Base-by-base conservation (phyloP, 1,284 basidiomycete genomes). In the Sparassis latifolia region DNA sequence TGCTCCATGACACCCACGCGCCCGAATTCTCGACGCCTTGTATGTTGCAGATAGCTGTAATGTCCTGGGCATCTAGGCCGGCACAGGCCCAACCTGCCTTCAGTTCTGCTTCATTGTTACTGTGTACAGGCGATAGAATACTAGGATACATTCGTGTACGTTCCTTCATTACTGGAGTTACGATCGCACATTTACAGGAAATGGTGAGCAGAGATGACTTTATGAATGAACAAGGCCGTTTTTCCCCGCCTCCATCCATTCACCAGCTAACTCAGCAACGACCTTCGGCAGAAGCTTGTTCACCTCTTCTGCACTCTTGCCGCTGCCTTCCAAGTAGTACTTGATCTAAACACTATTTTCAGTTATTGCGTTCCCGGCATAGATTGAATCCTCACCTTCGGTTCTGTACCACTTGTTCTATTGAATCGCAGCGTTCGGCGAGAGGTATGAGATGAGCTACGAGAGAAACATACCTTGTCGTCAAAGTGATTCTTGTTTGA, bases 371-470 rank as follows among this genome's bases (percentile, higher is more conserved):
- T 29, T 6, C 5, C 47, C 29, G n/a, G 9, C 7, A 30, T 3
- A 30, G 12, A 5, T 32, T 28, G 4, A 27, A 44, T 28, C 39
- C 61, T 42, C 60, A 85, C 87, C 79, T 92, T 93, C 0, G 90
- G 90, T 60, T 93, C 91, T 5, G 91, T 93, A 9, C 91, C 91
- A 58, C 86, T 89, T 33, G 88, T 92, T 53, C 89, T 88, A 49
- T 9, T 47, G 3, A 28, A 20, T 20, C 20, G 48, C 7, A 37
- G 35, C 20, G 10, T 5, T 3, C 2, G 35, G 35, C 35, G 12
- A 6, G 12, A 37, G 35, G 6, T 37, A n/a, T 9, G 35, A 38
- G n/a, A 38, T 38, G n/a, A 38, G 35, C 35, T 27, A 42, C 28
- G 3, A 44, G 35, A 5, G 31, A 12, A 35, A 61, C 67, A 10